Evolutionary conservation across 2,329 filamentous ascomycete species (phyloP), one percentile per base, ranked within the genome.

Genomic region (Emmonsiellopsis sp.): DNA sequence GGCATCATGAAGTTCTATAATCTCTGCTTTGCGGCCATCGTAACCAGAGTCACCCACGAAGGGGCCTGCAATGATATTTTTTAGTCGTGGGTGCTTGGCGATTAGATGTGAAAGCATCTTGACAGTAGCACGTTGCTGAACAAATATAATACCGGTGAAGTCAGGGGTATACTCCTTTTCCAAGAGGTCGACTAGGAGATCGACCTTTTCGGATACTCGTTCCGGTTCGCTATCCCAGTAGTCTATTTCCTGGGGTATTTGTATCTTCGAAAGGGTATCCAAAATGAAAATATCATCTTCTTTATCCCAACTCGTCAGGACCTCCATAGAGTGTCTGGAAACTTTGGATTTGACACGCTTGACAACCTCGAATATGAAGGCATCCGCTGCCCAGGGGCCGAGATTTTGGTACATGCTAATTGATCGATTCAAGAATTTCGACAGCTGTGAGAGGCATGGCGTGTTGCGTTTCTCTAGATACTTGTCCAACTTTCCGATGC

Each of bases 351-450:
- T 59, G 9, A 73, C 62, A 46, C 67, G 68, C 46, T 63, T 66
- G 8, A 82, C 70, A 3, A 77, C 76, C 38, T 71, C 72, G 50
- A 68, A 68, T 26, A 90, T 79, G 62, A 84, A 90, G 49, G 77
- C 79, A 48, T 90, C 83, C 0, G 79, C 78, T 1, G 85, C 85
- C 84, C 85, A 91, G 1, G 73, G 59, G 0, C 87, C 87, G 3
- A 90, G 74, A 45, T 86, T 78, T 2, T 63, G 59, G 20, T 73
- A 73, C 1, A 90, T 74, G 11, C 76, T 74, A 1, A 57, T 46
- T 10, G 78, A 74, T 34, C 77, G 80, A 2, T 72, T 70, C 43
- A 72, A 71, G 7, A 90, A 75, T 0, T 71, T 70, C 52, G 71
- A 76, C 58, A 90, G 68, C 58, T 87, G 80, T 26, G 73, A 73